These are phyloP conservation scores for Penicillium sp. DNA, from an alignment of 2,329 filamentous ascomycete genomes.

Conservation along the genomic window DNA sequence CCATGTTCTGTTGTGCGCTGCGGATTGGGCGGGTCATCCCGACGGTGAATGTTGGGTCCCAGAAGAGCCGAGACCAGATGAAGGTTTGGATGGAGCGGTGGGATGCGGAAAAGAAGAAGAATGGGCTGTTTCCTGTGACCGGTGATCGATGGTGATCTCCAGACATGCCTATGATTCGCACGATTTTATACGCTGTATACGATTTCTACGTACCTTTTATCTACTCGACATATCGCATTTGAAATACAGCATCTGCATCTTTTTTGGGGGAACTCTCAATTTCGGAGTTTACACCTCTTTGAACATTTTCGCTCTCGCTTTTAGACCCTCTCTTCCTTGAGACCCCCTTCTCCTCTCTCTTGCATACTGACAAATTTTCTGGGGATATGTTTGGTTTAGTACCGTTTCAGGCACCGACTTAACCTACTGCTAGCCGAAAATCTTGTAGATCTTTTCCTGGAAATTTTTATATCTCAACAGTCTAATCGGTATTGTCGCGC, in stretches of 20 bases:
- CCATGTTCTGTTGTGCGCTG: slow-evolving; percentile 86
- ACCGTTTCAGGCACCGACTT: not conserved
- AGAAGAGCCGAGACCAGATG: slow-evolving; percentile 65
- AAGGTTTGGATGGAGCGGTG: slow-evolving; percentile 66
- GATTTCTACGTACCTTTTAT: not conserved
- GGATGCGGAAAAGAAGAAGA: slow-evolving; percentile 63
- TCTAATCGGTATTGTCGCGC: slow-evolving; percentile 2
- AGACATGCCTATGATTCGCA: not conserved
- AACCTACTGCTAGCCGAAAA: not conserved
- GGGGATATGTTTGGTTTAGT: not conserved
- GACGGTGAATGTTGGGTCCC: slow-evolving; percentile 81
- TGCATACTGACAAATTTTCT: not conserved
- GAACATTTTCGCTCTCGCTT: not conserved
- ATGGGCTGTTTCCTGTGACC: slow-evolving; percentile 56
- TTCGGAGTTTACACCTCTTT: not conserved
- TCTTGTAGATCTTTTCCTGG: slow-evolving; percentile 1
- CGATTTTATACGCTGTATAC: not conserved
- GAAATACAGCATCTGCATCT: not conserved
- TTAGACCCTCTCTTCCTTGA: not conserved
- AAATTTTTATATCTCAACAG: not conserved
- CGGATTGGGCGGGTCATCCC: slow-evolving; percentile 88
- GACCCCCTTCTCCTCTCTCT: not conserved
- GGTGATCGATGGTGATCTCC: slow-evolving; percentile 33
- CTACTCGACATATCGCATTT: not conserved
- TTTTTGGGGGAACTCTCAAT: not conserved